phyloP scores from a whole-genome alignment of 2,329 filamentous ascomycete genomes.

The Amauroascus verrucosus region DNA sequence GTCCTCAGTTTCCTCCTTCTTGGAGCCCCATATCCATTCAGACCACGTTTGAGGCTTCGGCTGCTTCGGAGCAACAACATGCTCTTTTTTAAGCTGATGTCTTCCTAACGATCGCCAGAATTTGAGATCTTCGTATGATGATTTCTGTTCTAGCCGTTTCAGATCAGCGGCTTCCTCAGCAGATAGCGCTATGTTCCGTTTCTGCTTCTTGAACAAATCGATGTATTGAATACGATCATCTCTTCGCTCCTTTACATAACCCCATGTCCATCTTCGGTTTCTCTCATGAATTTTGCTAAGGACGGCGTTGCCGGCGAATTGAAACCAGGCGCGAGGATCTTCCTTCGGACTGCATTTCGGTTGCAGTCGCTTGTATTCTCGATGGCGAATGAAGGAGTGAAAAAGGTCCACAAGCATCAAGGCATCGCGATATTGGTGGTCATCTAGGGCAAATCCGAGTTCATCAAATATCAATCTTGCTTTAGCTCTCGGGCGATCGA shows the following conservation, averaged over 20 bases:
- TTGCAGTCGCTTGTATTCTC: conserved; percentile 89
- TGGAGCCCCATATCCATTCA: conserved; percentile 82
- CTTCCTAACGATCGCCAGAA: conserved; percentile 94
- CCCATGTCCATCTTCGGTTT: conserved; percentile 92
- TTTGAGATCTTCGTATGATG: conserved; percentile 86
- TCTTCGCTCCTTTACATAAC: conserved; percentile 81
- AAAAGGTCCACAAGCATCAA: conserved; percentile 98
- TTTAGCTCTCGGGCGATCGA: conserved; percentile 74
- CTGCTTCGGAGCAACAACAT: conserved; percentile 63
- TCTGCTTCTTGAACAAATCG: conserved; percentile 89
- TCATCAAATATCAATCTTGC: conserved; percentile 90
- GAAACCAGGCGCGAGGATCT: conserved; percentile 83
- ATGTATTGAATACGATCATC: conserved; percentile 87
- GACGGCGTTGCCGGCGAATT: conserved; percentile 81
- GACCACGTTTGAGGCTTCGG: conserved; percentile 71
- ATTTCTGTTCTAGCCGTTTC: conserved; percentile 69
- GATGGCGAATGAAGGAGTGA: conserved; percentile 94
- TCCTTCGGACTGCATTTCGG: conserved; percentile 78
- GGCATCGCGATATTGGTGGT: conserved; percentile 92
- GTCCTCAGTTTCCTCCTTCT: conserved; percentile 58
- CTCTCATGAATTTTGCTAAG: conserved; percentile 89
- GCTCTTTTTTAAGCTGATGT: conserved; percentile 91
- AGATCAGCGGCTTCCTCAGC: conserved; percentile 62
- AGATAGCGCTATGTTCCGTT: conserved; percentile 58
- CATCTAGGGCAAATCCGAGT: conserved; percentile 93